Base-by-base conservation (phyloP, 345 rosid species). In the Cochlearia excelsa region DNA sequence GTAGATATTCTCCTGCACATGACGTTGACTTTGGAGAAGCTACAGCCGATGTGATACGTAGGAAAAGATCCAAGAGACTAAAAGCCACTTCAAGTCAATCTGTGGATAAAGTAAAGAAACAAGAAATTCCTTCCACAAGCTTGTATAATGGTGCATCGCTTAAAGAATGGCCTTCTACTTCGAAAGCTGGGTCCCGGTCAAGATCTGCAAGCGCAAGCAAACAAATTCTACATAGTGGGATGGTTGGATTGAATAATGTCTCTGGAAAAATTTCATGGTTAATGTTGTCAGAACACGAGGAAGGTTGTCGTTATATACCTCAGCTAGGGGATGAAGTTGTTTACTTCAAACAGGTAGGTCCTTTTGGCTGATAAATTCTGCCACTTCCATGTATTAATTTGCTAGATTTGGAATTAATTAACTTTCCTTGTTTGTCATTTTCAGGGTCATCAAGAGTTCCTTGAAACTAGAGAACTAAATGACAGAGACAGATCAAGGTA, bases 321-420 rank as follows among this genome's bases (percentile, higher is more conserved):
- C 99, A 89, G 78, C 81, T 82, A 44, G 92, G 90, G 23, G 99
- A 93, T 59, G 90, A 81, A 80, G 95, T 89, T 61, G 83, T 81
- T 70, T 87, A 85, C 77, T 65, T 90, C 71, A 85, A 84, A 84
- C 97, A 93, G 90, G 99, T 84, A 69, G 23, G 58, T 57, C 35
- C 44, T 53, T 38, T 31, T 29, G 29, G 61, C 48, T 46, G 65
- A 11, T 63, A 42, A 16, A 10, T 45, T 50, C 35, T 54, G 35
- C 34, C 43, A 44, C 45, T 26, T 33, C 30, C 59, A 42, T 43
- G 45, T 56, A 40, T 51, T 44, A 3, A 55, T 46, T 41, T 39
- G 23, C 44, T 65, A 56, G 61, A 63, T 55, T 8, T 46, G 4
- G 44, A 48, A 52, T 60, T 62, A 29, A 9, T 52, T 39, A 61